Conservation (phyloP, 768 basidiomycete genomes). For the Steccherinum ochraceum region DNA sequence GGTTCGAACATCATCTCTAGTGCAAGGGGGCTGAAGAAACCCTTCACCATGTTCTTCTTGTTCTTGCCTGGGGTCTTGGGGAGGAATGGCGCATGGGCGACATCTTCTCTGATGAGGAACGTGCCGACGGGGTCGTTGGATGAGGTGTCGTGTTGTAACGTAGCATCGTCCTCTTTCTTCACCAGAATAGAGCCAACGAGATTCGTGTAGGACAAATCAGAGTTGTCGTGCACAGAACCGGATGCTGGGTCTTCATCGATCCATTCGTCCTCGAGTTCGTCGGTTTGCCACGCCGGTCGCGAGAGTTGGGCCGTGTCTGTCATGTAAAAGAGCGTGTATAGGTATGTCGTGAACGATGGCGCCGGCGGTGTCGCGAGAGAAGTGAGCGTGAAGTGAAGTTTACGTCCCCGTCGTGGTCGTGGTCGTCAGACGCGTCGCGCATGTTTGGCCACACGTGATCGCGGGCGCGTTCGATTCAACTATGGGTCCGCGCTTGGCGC, state of each 20-base stretch:
- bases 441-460: conserved; percentile 11
- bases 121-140: conserved; percentile 48
- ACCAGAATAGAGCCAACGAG: conserved; percentile 12
- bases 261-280: conserved; percentile 92
- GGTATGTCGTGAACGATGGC: neutral
- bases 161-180: conserved; percentile 18
- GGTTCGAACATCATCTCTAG: conserved; percentile 93
- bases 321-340: conserved; percentile 1
- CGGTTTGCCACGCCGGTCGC: conserved; percentile 77
- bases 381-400: neutral
- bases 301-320: conserved; percentile 2
- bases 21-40: conserved; percentile 83
- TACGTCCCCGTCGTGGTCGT: neutral
- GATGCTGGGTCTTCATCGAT: conserved; percentile 48
- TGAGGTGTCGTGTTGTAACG: conserved; percentile 16
- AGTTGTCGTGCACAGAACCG: conserved; percentile 22
- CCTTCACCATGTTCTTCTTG: conserved; percentile 60
- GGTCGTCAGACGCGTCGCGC: conserved; percentile 8
- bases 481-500: conserved; percentile 6
- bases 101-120: conserved; percentile 69
- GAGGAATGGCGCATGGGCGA: conserved; percentile 46
- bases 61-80: conserved; percentile 61
- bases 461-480: neutral
- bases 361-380: neutral
- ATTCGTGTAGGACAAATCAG: neutral